A percentile compares a stretch with the other conserved stretches of the same genome.
Evolutionary conservation across 495 filamentous ascomycete genomes (phyloP).

Genomic region (Daldinia vernicosa): DNA sequence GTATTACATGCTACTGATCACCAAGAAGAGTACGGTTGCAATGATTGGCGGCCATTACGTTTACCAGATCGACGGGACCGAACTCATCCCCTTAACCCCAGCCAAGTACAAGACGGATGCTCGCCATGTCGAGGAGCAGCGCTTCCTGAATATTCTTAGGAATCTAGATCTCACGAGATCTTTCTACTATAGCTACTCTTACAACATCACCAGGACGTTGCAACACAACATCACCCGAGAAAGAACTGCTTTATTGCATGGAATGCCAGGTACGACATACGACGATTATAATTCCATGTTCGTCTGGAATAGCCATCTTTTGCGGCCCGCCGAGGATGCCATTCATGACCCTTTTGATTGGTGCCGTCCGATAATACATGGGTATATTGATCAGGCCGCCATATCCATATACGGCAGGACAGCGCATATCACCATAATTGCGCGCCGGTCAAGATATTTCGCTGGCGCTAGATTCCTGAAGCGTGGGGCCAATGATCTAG

Average conservation of each 20-base stretch:
- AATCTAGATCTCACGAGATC: conserved; percentile 89
- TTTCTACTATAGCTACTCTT: conserved; percentile 99
- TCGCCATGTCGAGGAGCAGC: conserved; percentile 83
- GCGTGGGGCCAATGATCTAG: conserved; percentile 91
- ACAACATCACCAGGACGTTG: conserved; percentile 91
- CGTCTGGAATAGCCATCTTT: conserved; percentile 93
- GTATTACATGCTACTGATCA: conserved; percentile 98
- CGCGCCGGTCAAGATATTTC: conserved; percentile 90
- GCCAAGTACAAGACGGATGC: conserved; percentile 78
- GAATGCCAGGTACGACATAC: conserved; percentile 62
- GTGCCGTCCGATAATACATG: conserved; percentile 96
- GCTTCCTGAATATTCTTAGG: conserved; percentile 87
- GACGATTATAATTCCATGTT: conserved; percentile 93
- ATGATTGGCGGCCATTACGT: conserved; percentile 96
- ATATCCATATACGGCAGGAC: conserved; percentile 83
- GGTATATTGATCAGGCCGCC: conserved; percentile 91
- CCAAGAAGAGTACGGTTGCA: conserved; percentile 93
- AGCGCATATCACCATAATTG: conserved; percentile 92
- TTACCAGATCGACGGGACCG: conserved; percentile 95
- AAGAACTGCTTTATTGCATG: conserved; percentile 71
- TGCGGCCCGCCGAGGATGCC: conserved; percentile 73
- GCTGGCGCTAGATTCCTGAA: conserved; percentile 95
- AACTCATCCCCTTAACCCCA: conserved; percentile 83
- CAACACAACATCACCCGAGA: conserved; percentile 92
- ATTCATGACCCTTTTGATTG: conserved; percentile 89